Evolutionary conservation across 805 yeast genomes (phyloP).

Genomic region (Spathaspora girioi): DNA sequence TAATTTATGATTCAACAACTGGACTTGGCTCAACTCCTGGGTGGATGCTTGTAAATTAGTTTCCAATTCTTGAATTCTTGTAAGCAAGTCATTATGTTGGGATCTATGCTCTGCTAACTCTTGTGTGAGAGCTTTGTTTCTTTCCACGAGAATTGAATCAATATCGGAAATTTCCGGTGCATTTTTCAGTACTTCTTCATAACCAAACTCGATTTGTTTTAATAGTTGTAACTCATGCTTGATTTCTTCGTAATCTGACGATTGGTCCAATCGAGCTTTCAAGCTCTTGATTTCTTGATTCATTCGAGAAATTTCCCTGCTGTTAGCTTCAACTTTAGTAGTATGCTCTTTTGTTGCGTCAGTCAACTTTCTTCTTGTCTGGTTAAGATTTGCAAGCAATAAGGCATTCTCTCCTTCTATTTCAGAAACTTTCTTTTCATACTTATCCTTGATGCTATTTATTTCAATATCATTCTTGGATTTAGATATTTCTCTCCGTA

Average conservation of each 20-base stretch:
- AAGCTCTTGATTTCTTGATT: constrained; percentile 49
- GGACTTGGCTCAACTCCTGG: constrained; percentile 39
- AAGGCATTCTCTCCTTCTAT: constrained; percentile 69
- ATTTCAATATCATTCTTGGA: constrained; percentile 47
- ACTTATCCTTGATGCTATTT: constrained; percentile 36
- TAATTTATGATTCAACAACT: constrained; percentile 52
- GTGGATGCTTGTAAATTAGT: constrained; percentile 27
- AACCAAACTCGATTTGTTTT: constrained; percentile 73
- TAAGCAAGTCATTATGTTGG: constrained; percentile 45
- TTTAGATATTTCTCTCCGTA: constrained; percentile 60
- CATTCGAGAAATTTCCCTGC: constrained; percentile 46
- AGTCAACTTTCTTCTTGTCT: constrained; percentile 33
- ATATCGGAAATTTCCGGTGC: constrained; percentile 27
- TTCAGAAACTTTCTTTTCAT: constrained; percentile 46
- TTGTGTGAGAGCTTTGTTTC: constrained; percentile 69
- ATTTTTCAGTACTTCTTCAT: constrained; percentile 32
- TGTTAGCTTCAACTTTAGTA: constrained; percentile 33
- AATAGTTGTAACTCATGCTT: constrained; percentile 72
- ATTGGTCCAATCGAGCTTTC: constrained; percentile 45
- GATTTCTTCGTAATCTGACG: constrained; percentile 74
- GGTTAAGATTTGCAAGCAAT: constrained; percentile 55
- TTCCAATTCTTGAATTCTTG: constrained; percentile 40
- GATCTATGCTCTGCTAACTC: constrained; percentile 68
- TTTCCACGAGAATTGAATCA: constrained; percentile 60
- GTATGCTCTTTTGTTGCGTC: constrained; percentile 18